A percentile compares a stretch with the other conserved stretches of the same genome.
phyloP scores from a whole-genome alignment of 176 grass and related monocot species.

The Oryza nivara region DNA sequence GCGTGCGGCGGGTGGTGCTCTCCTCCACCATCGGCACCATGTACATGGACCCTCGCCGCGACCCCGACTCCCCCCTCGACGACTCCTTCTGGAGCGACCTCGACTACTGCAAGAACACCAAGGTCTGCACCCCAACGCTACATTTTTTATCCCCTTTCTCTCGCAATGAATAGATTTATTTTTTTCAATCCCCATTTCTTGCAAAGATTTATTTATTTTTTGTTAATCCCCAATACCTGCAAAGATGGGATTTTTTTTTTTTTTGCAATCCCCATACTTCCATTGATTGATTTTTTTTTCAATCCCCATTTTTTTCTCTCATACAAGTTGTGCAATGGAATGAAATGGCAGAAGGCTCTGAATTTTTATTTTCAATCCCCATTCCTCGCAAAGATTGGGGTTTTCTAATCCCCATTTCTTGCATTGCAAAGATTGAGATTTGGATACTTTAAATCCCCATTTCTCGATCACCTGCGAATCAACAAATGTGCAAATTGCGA shows the following conservation, averaged over 20 bases:
- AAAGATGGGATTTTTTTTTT: not conserved
- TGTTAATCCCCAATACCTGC: not conserved
- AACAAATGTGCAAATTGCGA: no score
- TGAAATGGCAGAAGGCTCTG: conserved; percentile 29
- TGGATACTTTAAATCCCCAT: no score
- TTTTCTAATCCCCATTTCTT: not conserved
- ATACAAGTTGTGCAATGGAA: not conserved
- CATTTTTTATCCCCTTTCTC: not conserved
- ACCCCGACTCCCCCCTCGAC: conserved; percentile 46
- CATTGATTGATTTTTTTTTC: no score
- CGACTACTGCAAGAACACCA: conserved; percentile 60
- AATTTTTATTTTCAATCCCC: not conserved
- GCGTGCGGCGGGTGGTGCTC: conserved; percentile 60
- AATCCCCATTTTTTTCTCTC: not conserved
- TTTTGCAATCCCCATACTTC: no score
- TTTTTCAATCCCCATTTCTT: not conserved
- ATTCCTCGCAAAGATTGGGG: not conserved
- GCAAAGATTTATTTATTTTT: no score
- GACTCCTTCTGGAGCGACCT: conserved; percentile 72
- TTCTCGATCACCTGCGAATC: not conserved
- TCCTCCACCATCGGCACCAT: conserved; percentile 68
- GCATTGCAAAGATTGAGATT: not conserved
- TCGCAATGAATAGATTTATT: not conserved
- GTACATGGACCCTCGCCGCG: conserved; percentile 66
- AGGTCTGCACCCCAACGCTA: conserved; percentile 9